Base-by-base conservation (phyloP, 2,329 filamentous ascomycete genomes). In the Berkeleyomyces rouxiae region DNA sequence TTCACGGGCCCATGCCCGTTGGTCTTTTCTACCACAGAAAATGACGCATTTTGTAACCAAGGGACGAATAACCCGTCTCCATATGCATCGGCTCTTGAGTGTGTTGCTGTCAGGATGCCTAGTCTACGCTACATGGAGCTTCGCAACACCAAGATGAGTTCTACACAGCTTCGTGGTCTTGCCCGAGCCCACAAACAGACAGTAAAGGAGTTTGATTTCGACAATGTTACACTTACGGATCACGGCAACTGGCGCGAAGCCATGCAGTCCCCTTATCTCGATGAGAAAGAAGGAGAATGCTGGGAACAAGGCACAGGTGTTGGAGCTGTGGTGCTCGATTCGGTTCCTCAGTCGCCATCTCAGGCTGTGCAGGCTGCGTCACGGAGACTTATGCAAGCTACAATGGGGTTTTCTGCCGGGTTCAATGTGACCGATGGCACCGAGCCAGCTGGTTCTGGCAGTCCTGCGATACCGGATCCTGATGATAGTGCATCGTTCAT, bases 191-290 rank as follows among this genome's bases (percentile, higher is more conserved):
- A 95, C 73, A 79, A 82, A 39, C 75, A 77, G 62, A 85, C 83
- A 0, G 81, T 95, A 55, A 79, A 81, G 66, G 86, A 92, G 69
- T 89, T 92, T 69, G 85, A 90, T 70, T 90, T 95, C 71, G 84
- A 90, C 70, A 84, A 88, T 66, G 84, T 91, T 16, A 77, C 80
- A 39, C 79, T 95, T 51, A 78, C 83, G 59, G 79, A 81, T 65
- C 77, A 77, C 42, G 89, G 87, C 37, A 85, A 78, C 63, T 95
- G 89, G 89, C 86, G 93, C 64, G 85, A 90, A 39, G 89, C 88
- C 0, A 79, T 95, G n/a, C 82, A 83, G 46, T 86, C 87, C 1
- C 75, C 95, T 63, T 82, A 80, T 69, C 69, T 77, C 69, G 39
- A 36, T 4, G 55, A 61, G 16, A 57, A 51, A 39, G 53, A 58